Evolutionary conservation across 495 filamentous ascomycete species (phyloP).

Genomic region (Parmelia sp.): DNA sequence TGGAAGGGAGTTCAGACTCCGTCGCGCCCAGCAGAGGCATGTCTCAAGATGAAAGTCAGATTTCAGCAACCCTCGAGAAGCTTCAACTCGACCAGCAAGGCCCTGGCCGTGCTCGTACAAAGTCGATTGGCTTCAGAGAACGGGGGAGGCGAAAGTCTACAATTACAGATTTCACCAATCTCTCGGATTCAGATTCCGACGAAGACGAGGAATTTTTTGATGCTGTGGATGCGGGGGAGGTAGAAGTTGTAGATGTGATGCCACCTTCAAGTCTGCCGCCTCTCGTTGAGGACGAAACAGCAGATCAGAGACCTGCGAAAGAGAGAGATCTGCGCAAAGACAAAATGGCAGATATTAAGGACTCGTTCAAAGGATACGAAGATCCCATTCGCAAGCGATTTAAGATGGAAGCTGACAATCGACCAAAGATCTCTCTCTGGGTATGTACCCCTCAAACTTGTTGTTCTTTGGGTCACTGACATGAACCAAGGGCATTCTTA

Average conservation of each 20-base stretch:
- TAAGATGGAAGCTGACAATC: constrained; percentile 85
- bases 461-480: constrained; percentile 27
- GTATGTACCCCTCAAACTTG: constrained; percentile 47
- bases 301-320: constrained; percentile 34
- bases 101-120: constrained; percentile 32
- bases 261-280: constrained; percentile 43
- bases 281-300: constrained; percentile 30
- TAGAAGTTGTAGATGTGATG: constrained; percentile 64
- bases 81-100: constrained; percentile 24
- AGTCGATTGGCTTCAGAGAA: constrained; percentile 37
- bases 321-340: constrained; percentile 44
- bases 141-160: constrained; percentile 50
- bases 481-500: constrained; percentile 71
- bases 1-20: constrained; percentile 52
- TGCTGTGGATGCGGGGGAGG: constrained; percentile 86
- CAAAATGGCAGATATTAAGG: constrained; percentile 54
- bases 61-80: constrained; percentile 16
- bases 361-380: constrained; percentile 86
- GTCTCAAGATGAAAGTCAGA: constrained; percentile 20
- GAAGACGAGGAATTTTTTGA: constrained; percentile 95
- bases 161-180: constrained; percentile 52
- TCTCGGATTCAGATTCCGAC: constrained; percentile 76
- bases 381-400: constrained; percentile 69
- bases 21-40: constrained; percentile 35
- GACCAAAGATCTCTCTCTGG: constrained; percentile 94